A percentile compares a stretch with the other conserved stretches of the same genome.
phyloP scores from a whole-genome alignment of 177 flowering plant species.

The Telopea speciosissima region DNA sequence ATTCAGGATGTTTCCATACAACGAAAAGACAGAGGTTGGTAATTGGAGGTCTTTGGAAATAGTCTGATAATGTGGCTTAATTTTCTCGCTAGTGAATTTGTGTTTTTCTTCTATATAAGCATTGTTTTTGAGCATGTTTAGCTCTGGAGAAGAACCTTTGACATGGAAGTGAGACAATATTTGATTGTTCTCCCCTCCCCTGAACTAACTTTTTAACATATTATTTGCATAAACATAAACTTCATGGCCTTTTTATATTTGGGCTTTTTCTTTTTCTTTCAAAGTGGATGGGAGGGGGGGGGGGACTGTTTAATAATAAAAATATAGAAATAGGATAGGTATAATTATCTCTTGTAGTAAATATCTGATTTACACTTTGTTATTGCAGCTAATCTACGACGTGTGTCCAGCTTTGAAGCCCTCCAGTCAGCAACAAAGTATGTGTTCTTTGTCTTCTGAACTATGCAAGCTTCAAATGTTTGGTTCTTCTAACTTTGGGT shows the following conservation, averaged over 20 bases:
- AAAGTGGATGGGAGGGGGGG: too few relatives aligned
- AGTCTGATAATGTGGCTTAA: not conserved
- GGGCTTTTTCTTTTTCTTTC: too few relatives aligned
- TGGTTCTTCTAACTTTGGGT: not conserved
- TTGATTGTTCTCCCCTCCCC: too few relatives aligned
- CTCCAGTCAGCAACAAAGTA: slow-evolving; percentile 73
- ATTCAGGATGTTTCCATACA: slow-evolving; percentile 66
- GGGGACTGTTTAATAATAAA: too few relatives aligned
- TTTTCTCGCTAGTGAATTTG: not conserved
- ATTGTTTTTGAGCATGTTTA: not conserved
- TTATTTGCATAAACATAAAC: too few relatives aligned
- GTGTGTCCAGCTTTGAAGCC: slow-evolving; percentile 84
- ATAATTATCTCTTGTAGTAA: not conserved
- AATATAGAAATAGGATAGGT: not conserved
- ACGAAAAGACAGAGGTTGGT: slow-evolving; percentile 75
- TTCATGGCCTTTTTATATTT: too few relatives aligned
- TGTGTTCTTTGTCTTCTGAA: slow-evolving; percentile 1
- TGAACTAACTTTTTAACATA: too few relatives aligned
- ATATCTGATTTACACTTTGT: slow-evolving; percentile 10
- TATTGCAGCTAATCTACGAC: slow-evolving; percentile 68
- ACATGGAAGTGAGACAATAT: too few relatives aligned
- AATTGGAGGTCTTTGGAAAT: not conserved
- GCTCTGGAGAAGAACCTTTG: too few relatives aligned
- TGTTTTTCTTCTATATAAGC: not conserved
- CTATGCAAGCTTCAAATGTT: slow-evolving; percentile 1